Evolutionary conservation across 2,329 filamentous ascomycete genomes (phyloP), one percentile per base, ranked within the genome.

Genomic region (Nothophaeocryptopus gaeumannii): DNA sequence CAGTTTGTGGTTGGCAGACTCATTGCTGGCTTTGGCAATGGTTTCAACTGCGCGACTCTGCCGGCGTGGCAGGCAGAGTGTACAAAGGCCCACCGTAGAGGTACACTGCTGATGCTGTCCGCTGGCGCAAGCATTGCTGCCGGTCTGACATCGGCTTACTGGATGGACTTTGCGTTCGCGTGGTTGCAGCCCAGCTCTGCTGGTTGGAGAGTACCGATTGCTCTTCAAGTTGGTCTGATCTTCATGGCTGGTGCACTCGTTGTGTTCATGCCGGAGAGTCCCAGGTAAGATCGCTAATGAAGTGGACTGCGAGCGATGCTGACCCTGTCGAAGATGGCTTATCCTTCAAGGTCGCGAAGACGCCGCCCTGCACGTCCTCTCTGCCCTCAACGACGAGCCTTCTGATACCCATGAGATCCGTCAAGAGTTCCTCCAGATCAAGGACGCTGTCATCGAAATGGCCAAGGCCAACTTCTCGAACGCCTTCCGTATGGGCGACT

Each of bases 301-400:
- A 26, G 9, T 20, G 30, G 16, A 10, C 7, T 33, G 30, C 13
- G 15, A n/a, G 9, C 13, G 20, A 33, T 5, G 32, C 41, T 44
- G 15, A 44, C 31, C 33, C 14, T 9, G n/a, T 11, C 11, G 20
- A 8, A 44, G 67, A 8, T 70, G 79, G 77, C 70, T 83, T 5
- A 74, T 82, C 20, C 63, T 81, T 40, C 78, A 79, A 61, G 79
- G 78, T 35, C 70, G 72, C 11, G 76, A 80, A 53, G 73, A 79
- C 14, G 74, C 79, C 55, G 77, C 77, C 0, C 61, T 72, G 9
- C 63, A 72, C 11, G 75, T 79, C 2, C 62, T 79, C 29, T 66
- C 63, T 2, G 74, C 74, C 12, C 63, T 80, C 3, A 69, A 72
- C 47, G 74, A 79, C 41, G 70, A 76, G 13, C 65, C 72, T 7